Base-by-base conservation (phyloP, 2,329 filamentous ascomycete genomes). In the Trichophyton rubrum region DNA sequence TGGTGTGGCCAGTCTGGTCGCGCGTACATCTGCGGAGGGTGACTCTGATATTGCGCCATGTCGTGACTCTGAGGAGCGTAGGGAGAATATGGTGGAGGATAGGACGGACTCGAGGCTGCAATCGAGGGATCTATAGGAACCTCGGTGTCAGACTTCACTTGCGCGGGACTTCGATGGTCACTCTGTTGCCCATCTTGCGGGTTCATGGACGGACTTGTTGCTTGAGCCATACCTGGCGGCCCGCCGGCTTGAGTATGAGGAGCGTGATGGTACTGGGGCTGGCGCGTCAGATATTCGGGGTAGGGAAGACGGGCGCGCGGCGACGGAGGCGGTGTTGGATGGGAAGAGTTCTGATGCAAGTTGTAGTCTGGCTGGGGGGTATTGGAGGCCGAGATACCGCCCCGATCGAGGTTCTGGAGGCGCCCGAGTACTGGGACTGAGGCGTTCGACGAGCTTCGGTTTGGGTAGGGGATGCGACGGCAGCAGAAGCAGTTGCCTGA, bases 61-160 rank as follows among this genome's bases (percentile, higher is more conserved):
- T 95, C 89, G 80, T 90, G 87, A 66, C 85, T 86, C 66, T 86
- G 51, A 61, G 88, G 84, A 62, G 85, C 85, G 77, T 96, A 96
- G 40, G 91, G 89, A 68, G 90, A 92, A 75, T 95, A 95, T 65
- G 85, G 83, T 66, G 90, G 87, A 68, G 89, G 83, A 74, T 95
- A 96, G 69, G 89, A 91, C 63, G 92, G 91, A 81, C 90, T 96
- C 72, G 90, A 88, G 70, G 89, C 86, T 76, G 90, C 88, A 75
- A 96, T 96, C 75, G 90, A 95, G 72, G 91, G 90, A 95, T 96
- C 92, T 96, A 95, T 91, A 87, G 90, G 90, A 81, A 95, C 85
- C 85, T 90, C 87, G 84, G 83, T 84, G 90, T 96, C 89, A 96
- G 91, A 95, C 78, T 90, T 91, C 79, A 86, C 82, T 82, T 84